A percentile compares a stretch with the other conserved stretches of the same genome.
Evolutionary conservation across 768 basidiomycete genomes (phyloP).

Genomic region (Collybia sordida): DNA sequence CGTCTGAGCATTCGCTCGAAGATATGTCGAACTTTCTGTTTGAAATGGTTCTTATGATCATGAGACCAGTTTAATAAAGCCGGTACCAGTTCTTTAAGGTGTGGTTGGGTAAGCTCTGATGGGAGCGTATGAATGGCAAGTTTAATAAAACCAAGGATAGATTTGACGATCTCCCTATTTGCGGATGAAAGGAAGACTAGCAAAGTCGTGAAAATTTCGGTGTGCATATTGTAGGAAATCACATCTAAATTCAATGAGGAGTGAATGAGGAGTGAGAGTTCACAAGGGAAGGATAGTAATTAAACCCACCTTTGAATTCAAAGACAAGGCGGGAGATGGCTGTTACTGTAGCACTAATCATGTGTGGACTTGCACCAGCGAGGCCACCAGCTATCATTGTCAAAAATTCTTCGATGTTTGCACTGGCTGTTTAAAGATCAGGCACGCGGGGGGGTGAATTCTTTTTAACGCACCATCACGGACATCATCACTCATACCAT

Average conservation of each 20-base stretch:
- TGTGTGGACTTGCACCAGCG: conserved; percentile 91
- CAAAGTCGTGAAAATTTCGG: conserved; percentile 83
- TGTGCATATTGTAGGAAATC: conserved; percentile 70
- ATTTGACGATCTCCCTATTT: conserved; percentile 98
- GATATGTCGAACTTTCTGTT: conserved; percentile 93
- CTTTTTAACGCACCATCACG: conserved; percentile 45
- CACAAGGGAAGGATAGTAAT: not conserved
- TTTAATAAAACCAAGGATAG: conserved; percentile 92
- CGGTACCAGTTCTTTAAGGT: conserved; percentile 77
- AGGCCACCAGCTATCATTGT: conserved; percentile 97
- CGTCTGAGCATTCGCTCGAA: conserved; percentile 94
- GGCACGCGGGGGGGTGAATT: conserved; percentile 8
- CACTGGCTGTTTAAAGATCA: conserved; percentile 42
- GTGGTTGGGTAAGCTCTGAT: conserved; percentile 66
- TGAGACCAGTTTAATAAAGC: conserved; percentile 90
- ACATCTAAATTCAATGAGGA: conserved; percentile 52
- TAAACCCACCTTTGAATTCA: conserved; percentile 83
- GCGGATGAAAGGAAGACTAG: conserved; percentile 90
- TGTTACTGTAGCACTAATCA: conserved; percentile 97
- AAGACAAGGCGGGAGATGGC: conserved; percentile 92
- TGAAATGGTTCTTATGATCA: conserved; percentile 99
- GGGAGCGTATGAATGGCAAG: conserved; percentile 88
- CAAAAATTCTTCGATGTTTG: conserved; percentile 87
- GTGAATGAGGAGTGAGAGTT: not conserved
- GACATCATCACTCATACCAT: conserved; percentile 75